Evolutionary conservation across 768 basidiomycete genomes (phyloP).

Genomic region (Coprinopsis marcescibilis): DNA sequence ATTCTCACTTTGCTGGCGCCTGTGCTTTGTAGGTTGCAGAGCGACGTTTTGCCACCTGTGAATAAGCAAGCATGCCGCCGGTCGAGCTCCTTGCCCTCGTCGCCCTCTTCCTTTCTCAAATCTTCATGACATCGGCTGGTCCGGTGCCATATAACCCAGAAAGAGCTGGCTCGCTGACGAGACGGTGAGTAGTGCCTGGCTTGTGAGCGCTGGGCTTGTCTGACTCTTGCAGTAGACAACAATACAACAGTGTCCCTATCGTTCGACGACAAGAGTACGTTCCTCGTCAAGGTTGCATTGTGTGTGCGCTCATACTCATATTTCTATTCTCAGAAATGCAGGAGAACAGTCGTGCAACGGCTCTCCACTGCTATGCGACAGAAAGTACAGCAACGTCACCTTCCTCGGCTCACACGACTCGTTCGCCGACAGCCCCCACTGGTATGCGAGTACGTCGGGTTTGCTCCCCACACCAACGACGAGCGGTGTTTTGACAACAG

Average conservation of each 20-base stretch:
- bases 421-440: slow-evolving; percentile 44
- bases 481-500: background rate
- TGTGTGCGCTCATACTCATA: background rate
- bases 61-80: background rate
- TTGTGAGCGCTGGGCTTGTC: background rate
- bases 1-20: too few species aligned
- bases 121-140: slow-evolving; percentile 1
- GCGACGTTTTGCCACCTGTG: background rate
- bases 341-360: slow-evolving; percentile 53
- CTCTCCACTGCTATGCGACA: slow-evolving; percentile 52
- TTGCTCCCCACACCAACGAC: background rate
- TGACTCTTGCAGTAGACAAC: background rate
- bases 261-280: background rate
- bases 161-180: background rate
- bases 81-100: background rate
- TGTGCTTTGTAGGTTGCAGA: slow-evolving; percentile 6
- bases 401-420: slow-evolving; percentile 52
- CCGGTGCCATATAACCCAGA: slow-evolving; percentile 1
- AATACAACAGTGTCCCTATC: background rate
- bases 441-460: slow-evolving; percentile 33
- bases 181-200: background rate
- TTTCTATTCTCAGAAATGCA: background rate
- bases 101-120: background rate
- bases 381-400: slow-evolving; percentile 48
- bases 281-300: background rate